These are phyloP conservation scores for Ceratobasidium theobromae DNA, from an alignment of 1,284 basidiomycete species.

Conservation along the genomic window DNA sequence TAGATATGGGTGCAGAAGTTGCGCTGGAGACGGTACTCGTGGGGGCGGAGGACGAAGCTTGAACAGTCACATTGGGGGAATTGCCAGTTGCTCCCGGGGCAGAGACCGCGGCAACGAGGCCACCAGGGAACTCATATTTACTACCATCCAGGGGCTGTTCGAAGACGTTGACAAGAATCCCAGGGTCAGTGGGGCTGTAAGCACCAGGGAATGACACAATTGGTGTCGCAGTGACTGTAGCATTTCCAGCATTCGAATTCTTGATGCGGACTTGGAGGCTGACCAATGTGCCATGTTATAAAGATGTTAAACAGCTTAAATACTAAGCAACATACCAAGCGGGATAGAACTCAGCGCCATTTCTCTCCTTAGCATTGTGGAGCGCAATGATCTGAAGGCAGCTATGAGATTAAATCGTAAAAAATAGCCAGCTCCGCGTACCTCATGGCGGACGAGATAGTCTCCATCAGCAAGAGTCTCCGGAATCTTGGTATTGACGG, in stretches of 20 bases:
- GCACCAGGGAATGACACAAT: conserved; percentile 37
- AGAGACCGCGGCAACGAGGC: neutral
- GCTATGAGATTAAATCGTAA: neutral
- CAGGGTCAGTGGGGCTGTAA: conserved; percentile 36
- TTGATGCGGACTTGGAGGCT: conserved; percentile 16
- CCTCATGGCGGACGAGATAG: conserved; percentile 65
- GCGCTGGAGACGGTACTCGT: neutral
- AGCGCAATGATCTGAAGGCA: conserved; percentile 61
- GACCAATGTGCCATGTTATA: conserved; percentile 59
- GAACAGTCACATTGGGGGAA: neutral
- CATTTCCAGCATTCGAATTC: conserved; percentile 20
- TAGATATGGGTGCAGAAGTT: neutral
- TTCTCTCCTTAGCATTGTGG: conserved; percentile 53
- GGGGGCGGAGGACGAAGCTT: neutral
- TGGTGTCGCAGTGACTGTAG: conserved; percentile 4
- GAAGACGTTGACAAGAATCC: conserved; percentile 31
- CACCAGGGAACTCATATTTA: conserved; percentile 18
- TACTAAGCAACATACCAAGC: conserved; percentile 56
- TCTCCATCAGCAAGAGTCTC: conserved; percentile 58
- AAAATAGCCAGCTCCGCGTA: neutral
- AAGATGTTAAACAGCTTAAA: conserved; percentile 57
- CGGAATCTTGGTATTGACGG: conserved; percentile 57
- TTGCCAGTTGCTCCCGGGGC: conserved; percentile 16
- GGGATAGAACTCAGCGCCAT: conserved; percentile 72
- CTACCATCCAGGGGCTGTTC: conserved; percentile 4